Evolutionary conservation across 306 rosid species (phyloP).

Genomic region (Delonix regia): DNA sequence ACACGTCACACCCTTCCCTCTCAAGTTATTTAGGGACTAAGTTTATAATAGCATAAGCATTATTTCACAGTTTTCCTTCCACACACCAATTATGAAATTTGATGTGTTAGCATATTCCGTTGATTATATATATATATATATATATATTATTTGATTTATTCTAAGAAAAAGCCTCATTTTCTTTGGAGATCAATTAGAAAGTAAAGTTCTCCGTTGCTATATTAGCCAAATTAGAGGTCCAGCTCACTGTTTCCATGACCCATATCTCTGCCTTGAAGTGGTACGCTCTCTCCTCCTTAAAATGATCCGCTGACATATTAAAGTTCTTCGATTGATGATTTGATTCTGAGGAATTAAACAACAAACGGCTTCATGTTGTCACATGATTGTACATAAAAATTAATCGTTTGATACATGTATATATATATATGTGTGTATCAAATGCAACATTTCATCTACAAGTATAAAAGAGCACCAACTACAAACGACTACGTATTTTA

Average conservation of each 20-base stretch:
- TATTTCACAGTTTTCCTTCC: not conserved
- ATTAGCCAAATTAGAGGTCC: not conserved
- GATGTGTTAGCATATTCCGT: not conserved
- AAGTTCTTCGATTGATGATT: not conserved
- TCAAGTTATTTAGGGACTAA: not conserved
- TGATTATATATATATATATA: not conserved
- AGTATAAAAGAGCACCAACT: slow-evolving; percentile 12
- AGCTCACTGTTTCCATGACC: not conserved
- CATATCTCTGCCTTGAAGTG: not conserved
- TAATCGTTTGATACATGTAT: slow-evolving; percentile 5
- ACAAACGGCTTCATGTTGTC: not conserved
- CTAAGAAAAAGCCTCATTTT: not conserved
- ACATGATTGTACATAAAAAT: not conserved
- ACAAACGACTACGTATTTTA: slow-evolving; percentile 27
- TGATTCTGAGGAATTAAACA: not conserved
- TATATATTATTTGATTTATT: not conserved
- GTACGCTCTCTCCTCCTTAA: not conserved
- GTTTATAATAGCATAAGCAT: not conserved
- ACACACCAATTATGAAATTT: not conserved
- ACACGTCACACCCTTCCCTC: not conserved
- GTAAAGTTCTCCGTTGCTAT: not conserved
- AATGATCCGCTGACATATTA: not conserved
- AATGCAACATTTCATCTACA: slow-evolving; percentile 16
- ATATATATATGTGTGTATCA: slow-evolving; percentile 9
- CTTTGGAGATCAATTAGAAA: not conserved